Evolutionary conservation across 352 stramenopile species (phyloP), one percentile per base, ranked within the genome.

Genomic region (Globisporangium carolinianum): DNA sequence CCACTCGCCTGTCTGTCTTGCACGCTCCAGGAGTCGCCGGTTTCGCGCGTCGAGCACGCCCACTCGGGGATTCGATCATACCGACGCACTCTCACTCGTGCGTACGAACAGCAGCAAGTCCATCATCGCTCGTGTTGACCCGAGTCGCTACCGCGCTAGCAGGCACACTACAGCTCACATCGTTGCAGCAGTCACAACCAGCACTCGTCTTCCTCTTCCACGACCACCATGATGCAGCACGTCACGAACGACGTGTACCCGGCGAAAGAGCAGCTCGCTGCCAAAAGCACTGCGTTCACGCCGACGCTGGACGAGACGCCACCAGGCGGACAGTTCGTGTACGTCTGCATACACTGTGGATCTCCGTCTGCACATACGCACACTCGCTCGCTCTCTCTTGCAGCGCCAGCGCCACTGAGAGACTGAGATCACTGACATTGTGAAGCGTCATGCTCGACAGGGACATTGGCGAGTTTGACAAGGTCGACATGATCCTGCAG

Each of bases 401-500:
- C 5, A 6, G 53, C 14, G 14, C 11, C 8, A 18, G n/a, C 15
- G 24, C 24, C 24, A 32, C 3, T 32, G 24, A 32, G 24, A 32
- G 24, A 32, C 24, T 32, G 24, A 32, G 24, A 32, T 32, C 24
- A 32, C 24, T 32, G 24, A 32, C 24, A 32, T 3, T 32, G 24
- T 32, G 24, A 32, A 7, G 6, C 50, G 14, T 32, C 12, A 4
- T 51, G 36, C 6, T 35, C 10, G 12, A 51, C 49, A 62, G 57
- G 37, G 58, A 64, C 53, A 59, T 64, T 37, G 49, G 60, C 48
- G 60, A 66, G 24, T 47, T 66, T 32, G 60, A 66, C 37, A 66
- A 63, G 55, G 59, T 66, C 54, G 60, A 66, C 41, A 66, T 59
- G 55, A 66, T 66, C 32, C 60, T 66, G 32, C 48, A 66, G 39